Conservation (phyloP, 768 basidiomycete species). For the Mycena sanguinolenta region DNA sequence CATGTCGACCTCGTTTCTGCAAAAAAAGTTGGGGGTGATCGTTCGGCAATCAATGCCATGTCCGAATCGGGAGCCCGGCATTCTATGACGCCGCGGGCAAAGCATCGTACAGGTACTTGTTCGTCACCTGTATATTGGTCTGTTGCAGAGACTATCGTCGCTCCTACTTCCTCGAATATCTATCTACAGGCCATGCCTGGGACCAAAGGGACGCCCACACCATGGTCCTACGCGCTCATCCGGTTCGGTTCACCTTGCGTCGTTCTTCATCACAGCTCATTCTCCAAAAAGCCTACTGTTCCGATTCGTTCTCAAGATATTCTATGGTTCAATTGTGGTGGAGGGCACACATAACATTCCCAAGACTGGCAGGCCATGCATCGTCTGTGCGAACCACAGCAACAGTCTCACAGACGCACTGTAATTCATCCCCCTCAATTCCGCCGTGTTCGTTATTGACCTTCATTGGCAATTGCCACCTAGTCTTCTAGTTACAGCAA, state of each 20-base stretch:
- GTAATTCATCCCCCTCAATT: conserved; percentile 51
- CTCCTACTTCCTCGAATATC: no score
- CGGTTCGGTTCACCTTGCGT: conserved; percentile 25
- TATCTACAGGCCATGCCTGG: conserved; percentile 30
- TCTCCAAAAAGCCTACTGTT: conserved; percentile 62
- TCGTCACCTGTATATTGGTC: no score
- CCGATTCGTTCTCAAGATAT: conserved; percentile 88
- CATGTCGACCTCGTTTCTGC: conserved; percentile 49
- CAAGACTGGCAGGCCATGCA: conserved; percentile 79
- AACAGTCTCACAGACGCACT: conserved; percentile 90
- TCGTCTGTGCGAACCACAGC: conserved; percentile 89
- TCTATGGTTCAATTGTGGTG: conserved; percentile 90
- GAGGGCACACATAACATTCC: conserved; percentile 84
- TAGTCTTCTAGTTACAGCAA: conserved; percentile 80
- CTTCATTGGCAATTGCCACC: conserved; percentile 18
- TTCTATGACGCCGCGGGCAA: no score
- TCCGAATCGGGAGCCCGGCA: neutral
- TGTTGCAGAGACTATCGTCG: no score
- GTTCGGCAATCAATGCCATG: neutral
- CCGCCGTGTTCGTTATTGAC: neutral
- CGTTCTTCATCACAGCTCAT: neutral
- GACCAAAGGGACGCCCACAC: conserved; percentile 51
- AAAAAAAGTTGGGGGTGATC: conserved; percentile 21
- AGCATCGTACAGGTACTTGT: no score
- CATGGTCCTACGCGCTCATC: conserved; percentile 67